Conservation (phyloP, 345 rosid species). For the Aquilaria yunnanensis region DNA sequence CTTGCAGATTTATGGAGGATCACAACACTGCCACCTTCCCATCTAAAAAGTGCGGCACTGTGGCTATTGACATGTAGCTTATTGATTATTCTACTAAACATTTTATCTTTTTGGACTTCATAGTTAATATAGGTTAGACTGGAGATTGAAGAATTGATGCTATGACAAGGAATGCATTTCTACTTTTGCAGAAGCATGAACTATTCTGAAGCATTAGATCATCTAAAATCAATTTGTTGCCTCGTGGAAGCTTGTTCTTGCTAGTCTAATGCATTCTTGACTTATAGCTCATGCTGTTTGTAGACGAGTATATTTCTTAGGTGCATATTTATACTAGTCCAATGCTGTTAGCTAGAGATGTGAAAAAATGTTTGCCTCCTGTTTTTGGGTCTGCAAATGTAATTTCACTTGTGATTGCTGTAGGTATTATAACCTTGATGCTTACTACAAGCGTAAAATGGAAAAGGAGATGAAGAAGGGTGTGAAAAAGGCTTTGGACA, state of each 20-base stretch:
- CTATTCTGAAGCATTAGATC: not conserved
- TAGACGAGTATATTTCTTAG: not conserved
- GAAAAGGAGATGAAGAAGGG: constrained; percentile 70
- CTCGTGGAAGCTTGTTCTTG: not conserved
- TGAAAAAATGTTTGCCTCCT: not conserved
- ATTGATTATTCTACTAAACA: not conserved
- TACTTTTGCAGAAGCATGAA: too few species aligned
- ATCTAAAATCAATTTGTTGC: not conserved
- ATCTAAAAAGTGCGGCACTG: constrained; percentile 76
- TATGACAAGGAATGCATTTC: too few species aligned
- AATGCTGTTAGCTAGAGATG: not conserved
- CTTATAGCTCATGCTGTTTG: not conserved
- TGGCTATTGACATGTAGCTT: constrained; percentile 1
- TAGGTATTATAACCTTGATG: constrained; percentile 90
- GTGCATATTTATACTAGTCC: not conserved
- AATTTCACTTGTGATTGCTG: constrained; percentile 14
- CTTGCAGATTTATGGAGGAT: constrained; percentile 91
- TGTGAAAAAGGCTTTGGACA: constrained; percentile 42
- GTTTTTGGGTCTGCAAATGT: not conserved
- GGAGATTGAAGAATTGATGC: too few species aligned
- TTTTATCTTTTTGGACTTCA: too few species aligned
- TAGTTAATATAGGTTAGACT: too few species aligned
- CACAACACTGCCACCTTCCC: constrained; percentile 97
- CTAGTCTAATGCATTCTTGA: constrained; percentile 1
- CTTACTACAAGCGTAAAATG: constrained; percentile 63